phyloP scores from a whole-genome alignment of 2,329 filamentous ascomycete species.

The Phyllosticta capitalensis region DNA sequence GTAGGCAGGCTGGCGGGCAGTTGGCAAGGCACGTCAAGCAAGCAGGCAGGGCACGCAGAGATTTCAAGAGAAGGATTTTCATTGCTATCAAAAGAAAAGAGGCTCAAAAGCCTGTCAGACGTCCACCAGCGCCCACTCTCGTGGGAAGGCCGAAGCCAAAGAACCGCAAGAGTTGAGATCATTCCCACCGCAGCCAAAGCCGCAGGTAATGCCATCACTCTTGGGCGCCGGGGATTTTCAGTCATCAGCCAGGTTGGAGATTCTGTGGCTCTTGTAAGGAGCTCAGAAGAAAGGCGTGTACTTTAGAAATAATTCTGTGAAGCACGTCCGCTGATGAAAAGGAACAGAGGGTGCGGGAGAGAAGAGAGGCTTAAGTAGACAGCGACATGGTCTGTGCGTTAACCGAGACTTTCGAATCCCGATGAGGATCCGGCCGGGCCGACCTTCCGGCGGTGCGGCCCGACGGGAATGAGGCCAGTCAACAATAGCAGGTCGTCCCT shows the following conservation, averaged over 20 bases:
- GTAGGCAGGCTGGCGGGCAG: too few relatives aligned
- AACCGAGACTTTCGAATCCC: too few relatives aligned
- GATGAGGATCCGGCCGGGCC: too few relatives aligned
- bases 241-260: constrained; percentile 88
- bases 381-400: too few relatives aligned
- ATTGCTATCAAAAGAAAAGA: not conserved
- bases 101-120: constrained; percentile 65
- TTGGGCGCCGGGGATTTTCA: constrained; percentile 68
- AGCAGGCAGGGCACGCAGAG: not conserved
- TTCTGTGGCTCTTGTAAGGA: constrained; percentile 87
- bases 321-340: not conserved
- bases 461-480: too few relatives aligned
- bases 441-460: too few relatives aligned
- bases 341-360: too few relatives aligned
- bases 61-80: not conserved
- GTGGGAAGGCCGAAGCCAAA: constrained; percentile 67
- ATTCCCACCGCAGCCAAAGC: constrained; percentile 85
- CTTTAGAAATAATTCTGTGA: constrained; percentile 94
- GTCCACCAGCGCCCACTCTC: constrained; percentile 71
- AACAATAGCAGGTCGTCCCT: too few relatives aligned
- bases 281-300: constrained; percentile 85
- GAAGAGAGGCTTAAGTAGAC: too few relatives aligned
- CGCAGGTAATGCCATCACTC: constrained; percentile 63
- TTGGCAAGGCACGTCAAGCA: not conserved
- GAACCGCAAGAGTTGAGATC: constrained; percentile 72